Evolutionary conservation across 352 stramenopile genomes (phyloP), one percentile per base, ranked within the genome.

Genomic region (Phytophthora citricola): DNA sequence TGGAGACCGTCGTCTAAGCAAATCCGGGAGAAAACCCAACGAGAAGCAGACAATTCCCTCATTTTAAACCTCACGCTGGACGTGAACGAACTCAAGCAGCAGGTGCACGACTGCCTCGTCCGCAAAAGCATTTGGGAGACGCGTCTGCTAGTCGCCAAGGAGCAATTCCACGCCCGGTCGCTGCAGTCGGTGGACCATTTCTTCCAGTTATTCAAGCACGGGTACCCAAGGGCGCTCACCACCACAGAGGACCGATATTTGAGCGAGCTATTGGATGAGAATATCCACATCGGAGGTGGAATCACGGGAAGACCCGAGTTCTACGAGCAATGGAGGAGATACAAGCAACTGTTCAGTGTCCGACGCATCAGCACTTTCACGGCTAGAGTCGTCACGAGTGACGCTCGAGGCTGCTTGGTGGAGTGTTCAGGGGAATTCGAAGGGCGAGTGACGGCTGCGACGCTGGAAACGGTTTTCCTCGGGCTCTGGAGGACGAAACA

Each of bases 311-410:
- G 59, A 31, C 41, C 38, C 0, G 46, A 65, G 5, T 76, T 88
- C 27, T 69, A 79, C 17, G 72, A 83, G 44, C 77, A 85, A 53
- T 83, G 79, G 79, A 59, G 49, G 3, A 63, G 67, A 34, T 85
- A 83, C 68, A 85, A 79, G 57, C 41, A 63, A n/a, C 26, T 82
- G 31, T 75, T 87, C 22, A 72, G 49, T 7, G 54, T 78, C 3
- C 64, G 54, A 8, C 58, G 49, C 2, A 66, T 71, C 22, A 20
- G 29, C 5, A 57, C 75, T 39, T 62, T 51, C 11, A 76, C 69
- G 2, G 47, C 48, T 2, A 54, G 51, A 40, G 50, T 83, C 29
- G 40, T 79, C n/a, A 61, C 46, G 4, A 73, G 52, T 29, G 58
- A 69, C 17, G 14, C 17, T 41, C 27, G 45, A 34, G 59, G 63